Conservation (phyloP, 73 alveolate species). For the Durusdinium trenchii region DNA sequence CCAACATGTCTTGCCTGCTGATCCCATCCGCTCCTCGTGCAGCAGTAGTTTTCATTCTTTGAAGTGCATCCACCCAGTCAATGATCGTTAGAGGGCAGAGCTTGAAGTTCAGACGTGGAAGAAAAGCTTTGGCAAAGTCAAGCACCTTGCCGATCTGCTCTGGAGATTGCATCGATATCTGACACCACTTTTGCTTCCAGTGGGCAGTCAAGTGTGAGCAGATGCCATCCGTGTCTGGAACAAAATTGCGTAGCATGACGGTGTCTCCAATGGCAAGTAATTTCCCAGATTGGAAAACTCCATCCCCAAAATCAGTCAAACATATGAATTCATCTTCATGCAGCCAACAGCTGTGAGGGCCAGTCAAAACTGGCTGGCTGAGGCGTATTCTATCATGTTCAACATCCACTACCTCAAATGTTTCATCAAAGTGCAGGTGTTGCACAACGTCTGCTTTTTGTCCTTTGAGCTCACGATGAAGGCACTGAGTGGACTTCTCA, state of each 20-base stretch:
- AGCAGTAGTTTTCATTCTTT: background rate
- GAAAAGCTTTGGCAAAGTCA: background rate
- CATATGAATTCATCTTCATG: background rate
- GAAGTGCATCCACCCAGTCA: background rate
- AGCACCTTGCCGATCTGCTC: too few species aligned
- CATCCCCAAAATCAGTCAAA: too few species aligned
- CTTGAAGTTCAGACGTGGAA: background rate
- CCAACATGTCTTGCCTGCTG: background rate
- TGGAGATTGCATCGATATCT: too few species aligned
- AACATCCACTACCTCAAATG: background rate
- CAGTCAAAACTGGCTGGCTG: background rate
- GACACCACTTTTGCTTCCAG: too few species aligned
- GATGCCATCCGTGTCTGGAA: too few species aligned
- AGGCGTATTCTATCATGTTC: background rate
- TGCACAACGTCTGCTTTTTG: background rate
- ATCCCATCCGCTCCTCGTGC: background rate
- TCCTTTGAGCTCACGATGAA: background rate
- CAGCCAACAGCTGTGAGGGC: background rate
- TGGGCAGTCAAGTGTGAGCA: too few species aligned
- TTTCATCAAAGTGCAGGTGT: background rate
- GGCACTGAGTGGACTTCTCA: background rate
- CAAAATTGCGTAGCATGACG: too few species aligned
- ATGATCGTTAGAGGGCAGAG: background rate
- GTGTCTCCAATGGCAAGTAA: too few species aligned
- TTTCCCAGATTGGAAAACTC: too few species aligned